Conservation (phyloP, 306 rosid genomes). For the Acacia confusa region DNA sequence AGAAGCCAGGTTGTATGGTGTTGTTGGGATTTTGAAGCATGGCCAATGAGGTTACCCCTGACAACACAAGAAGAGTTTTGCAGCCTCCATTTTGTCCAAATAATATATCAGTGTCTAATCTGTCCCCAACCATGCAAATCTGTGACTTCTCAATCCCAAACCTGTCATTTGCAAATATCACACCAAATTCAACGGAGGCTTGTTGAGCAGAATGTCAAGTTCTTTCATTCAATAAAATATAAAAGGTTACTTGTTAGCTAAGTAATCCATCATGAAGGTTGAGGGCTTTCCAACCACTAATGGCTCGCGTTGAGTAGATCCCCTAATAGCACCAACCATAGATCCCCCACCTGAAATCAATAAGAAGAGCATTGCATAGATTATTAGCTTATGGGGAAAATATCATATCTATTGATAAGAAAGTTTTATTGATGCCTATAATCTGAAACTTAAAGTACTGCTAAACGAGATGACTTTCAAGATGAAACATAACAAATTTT, state of each 20-base stretch:
- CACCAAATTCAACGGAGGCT: conserved; percentile 10
- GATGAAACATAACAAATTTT: background rate
- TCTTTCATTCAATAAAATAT: background rate
- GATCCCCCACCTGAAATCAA: conserved; percentile 90
- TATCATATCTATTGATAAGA: background rate
- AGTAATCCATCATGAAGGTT: background rate
- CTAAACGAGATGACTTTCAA: background rate
- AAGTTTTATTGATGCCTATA: background rate
- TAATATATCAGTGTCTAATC: conserved; percentile 89
- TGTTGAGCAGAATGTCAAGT: too few relatives aligned
- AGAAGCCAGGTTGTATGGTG: conserved; percentile 89
- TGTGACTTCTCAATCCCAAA: conserved; percentile 90
- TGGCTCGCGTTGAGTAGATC: conserved; percentile 96
- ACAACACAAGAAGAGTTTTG: conserved; percentile 93
- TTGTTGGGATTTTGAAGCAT: conserved; percentile 79
- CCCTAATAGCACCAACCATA: conserved; percentile 86
- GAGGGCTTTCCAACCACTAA: conserved; percentile 48
- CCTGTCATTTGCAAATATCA: conserved; percentile 44
- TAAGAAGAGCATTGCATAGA: conserved; percentile 6
- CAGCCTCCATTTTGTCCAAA: conserved; percentile 98
- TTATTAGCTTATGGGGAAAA: conserved; percentile 1
- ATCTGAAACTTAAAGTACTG: background rate
- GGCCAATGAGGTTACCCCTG: conserved; percentile 74
- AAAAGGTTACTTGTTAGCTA: conserved; percentile 66
- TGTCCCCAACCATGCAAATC: conserved; percentile 98